These are phyloP conservation scores for Aulographum hederae DNA, from an alignment of 2,329 filamentous ascomycete species.

Conservation along the genomic window DNA sequence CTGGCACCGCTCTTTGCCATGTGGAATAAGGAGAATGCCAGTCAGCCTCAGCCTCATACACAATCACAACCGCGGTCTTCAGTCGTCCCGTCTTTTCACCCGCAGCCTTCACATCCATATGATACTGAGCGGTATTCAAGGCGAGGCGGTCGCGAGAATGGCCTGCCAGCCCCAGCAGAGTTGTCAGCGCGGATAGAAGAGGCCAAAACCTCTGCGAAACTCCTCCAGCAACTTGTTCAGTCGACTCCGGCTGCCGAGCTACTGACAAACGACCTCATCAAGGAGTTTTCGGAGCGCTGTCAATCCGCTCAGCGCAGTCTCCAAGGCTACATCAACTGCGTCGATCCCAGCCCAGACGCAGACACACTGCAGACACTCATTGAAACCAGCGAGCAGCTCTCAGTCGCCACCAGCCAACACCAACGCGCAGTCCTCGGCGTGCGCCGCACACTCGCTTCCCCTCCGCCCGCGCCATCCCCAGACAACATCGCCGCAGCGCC, in stretches of 20 bases:
- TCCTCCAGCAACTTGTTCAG: slow-evolving; percentile 81
- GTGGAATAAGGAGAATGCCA: slow-evolving; percentile 72
- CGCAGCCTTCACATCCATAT: neutral
- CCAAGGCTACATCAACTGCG: slow-evolving; percentile 67
- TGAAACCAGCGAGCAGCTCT: slow-evolving; percentile 83
- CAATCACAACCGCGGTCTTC: neutral
- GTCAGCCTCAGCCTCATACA: slow-evolving; percentile 4
- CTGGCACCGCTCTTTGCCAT: slow-evolving; percentile 55
- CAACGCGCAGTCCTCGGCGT: slow-evolving; percentile 56
- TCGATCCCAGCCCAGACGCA: slow-evolving; percentile 69
- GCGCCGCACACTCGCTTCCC: slow-evolving; percentile 20
- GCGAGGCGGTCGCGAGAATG: slow-evolving; percentile 6
- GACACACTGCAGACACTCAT: slow-evolving; percentile 88
- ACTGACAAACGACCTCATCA: slow-evolving; percentile 68
- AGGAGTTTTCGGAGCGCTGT: slow-evolving; percentile 81
- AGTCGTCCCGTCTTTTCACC: slow-evolving; percentile 3
- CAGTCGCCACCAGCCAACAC: slow-evolving; percentile 65
- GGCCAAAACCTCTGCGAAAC: slow-evolving; percentile 73
- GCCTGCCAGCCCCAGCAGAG: slow-evolving; percentile 51
- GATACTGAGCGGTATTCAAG: slow-evolving; percentile 8
- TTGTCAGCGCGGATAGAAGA: slow-evolving; percentile 74
- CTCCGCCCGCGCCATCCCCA: neutral
- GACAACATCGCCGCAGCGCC: neutral
- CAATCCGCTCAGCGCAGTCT: slow-evolving; percentile 63
- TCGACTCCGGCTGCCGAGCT: slow-evolving; percentile 65